Conservation (phyloP, 192 early-diverging fungal genomes). For the Entomortierella parvispora region DNA sequence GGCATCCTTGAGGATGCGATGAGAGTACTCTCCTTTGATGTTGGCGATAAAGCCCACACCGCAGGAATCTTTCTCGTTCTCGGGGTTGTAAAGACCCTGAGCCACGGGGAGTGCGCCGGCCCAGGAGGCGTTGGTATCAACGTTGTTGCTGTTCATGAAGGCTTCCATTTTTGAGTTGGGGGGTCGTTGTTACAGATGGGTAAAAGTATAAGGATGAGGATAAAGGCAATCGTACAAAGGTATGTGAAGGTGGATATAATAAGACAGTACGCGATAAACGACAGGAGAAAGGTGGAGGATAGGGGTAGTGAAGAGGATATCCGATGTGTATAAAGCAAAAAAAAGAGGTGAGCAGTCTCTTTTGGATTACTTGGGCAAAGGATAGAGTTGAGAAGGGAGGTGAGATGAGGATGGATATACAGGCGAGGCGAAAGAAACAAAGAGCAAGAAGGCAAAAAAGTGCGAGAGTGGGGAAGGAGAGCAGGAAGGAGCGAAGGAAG, state of each 20-base stretch:
- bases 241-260: constrained; percentile 7
- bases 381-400: constrained; percentile 3
- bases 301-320: constrained; percentile 7
- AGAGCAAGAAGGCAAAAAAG: constrained; percentile 1
- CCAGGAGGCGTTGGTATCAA: constrained; percentile 70
- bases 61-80: constrained; percentile 93
- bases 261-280: constrained; percentile 2
- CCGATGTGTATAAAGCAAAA: constrained; percentile 1
- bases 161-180: constrained; percentile 25
- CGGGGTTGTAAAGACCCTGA: constrained; percentile 91
- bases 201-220: background rate
- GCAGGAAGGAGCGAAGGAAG: constrained; percentile 1
- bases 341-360: constrained; percentile 47
- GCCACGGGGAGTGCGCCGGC: constrained; percentile 84
- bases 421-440: background rate
- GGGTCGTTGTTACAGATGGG: background rate
- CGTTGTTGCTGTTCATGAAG: constrained; percentile 52
- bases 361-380: constrained; percentile 5
- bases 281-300: constrained; percentile 6
- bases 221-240: constrained; percentile 12
- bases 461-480: constrained; percentile 8
- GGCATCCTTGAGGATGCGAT: constrained; percentile 92
- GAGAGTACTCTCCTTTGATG: constrained; percentile 85
- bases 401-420: background rate
- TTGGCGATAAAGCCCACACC: constrained; percentile 98